Conservation (phyloP, 768 basidiomycete species). For the Saitozyma sp. region DNA sequence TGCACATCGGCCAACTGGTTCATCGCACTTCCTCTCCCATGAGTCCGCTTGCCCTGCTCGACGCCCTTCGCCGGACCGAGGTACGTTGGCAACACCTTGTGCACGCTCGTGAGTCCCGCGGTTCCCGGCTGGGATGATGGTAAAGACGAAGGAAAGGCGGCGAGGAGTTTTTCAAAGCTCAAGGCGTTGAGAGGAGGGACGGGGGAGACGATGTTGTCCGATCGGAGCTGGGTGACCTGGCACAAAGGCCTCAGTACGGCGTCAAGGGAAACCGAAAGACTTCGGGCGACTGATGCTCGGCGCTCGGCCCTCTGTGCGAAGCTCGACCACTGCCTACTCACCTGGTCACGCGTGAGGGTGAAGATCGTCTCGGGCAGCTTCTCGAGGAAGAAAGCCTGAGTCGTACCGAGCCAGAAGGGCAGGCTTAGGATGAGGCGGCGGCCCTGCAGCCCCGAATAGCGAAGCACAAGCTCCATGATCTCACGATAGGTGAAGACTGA, state of each 20-base stretch:
- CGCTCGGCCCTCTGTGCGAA: background rate
- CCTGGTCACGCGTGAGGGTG: constrained; percentile 71
- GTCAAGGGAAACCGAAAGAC: background rate
- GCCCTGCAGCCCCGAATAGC: constrained; percentile 57
- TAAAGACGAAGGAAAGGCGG: constrained; percentile 39
- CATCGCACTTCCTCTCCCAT: constrained; percentile 35
- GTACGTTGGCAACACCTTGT: constrained; percentile 64
- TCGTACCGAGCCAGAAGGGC: constrained; percentile 63
- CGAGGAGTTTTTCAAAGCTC: constrained; percentile 46
- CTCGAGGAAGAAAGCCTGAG: constrained; percentile 69
- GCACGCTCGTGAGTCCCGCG: constrained; percentile 57
- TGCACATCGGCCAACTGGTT: no score
- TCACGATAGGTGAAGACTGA: constrained; percentile 68
- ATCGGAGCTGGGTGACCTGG: constrained; percentile 65
- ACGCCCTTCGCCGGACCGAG: constrained; percentile 23
- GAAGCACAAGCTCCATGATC: constrained; percentile 66
- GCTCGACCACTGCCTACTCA: constrained; percentile 35
- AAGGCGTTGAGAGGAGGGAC: constrained; percentile 36
- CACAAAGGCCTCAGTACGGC: background rate
- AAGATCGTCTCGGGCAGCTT: constrained; percentile 65
- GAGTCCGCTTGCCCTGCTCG: constrained; percentile 49
- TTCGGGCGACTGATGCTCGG: background rate
- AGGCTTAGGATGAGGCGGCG: constrained; percentile 64
- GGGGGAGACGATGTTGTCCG: constrained; percentile 58
- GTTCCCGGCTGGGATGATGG: constrained; percentile 47